phyloP scores from a whole-genome alignment of 352 stramenopile genomes.

The Phytopythium kandeliae region DNA sequence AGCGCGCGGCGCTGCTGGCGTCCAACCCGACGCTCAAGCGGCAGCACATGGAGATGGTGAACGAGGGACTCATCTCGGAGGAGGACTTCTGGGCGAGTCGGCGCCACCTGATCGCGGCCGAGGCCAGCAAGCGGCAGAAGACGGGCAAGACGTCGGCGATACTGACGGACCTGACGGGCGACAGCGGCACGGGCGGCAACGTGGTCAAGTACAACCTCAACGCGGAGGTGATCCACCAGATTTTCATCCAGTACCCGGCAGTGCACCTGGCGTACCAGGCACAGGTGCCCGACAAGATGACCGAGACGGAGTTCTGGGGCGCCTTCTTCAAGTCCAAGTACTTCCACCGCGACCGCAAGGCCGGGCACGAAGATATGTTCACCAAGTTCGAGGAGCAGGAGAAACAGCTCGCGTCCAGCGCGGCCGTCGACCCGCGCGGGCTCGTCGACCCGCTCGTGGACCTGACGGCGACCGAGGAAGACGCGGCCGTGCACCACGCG shows the following conservation, averaged over 20 bases:
- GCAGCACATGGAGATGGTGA: constrained; percentile 86
- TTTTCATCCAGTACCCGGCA: constrained; percentile 86
- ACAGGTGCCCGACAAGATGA: constrained; percentile 86
- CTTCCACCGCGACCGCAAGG: constrained; percentile 80
- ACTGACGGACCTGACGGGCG: constrained; percentile 65
- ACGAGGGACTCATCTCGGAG: constrained; percentile 79
- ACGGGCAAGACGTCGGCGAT: constrained; percentile 82
- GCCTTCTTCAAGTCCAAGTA: constrained; percentile 90
- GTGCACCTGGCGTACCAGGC: constrained; percentile 82
- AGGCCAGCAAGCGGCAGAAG: constrained; percentile 83
- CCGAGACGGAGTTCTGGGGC: constrained; percentile 85
- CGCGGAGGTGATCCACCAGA: constrained; percentile 86
- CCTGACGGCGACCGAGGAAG: constrained; percentile 65
- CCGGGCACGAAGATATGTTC: constrained; percentile 81
- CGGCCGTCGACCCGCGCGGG: constrained; percentile 47
- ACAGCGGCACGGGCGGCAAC: constrained; percentile 67
- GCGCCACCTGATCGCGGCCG: constrained; percentile 75
- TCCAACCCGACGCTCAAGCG: constrained; percentile 74
- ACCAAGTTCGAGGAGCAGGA: constrained; percentile 83
- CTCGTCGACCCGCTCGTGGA: constrained; percentile 77
- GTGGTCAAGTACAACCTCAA: constrained; percentile 90
- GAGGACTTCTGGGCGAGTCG: constrained; percentile 85
- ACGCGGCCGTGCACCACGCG: constrained; percentile 39
- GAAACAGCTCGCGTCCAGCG: constrained; percentile 37
- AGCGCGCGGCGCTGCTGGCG: constrained; percentile 68